Base-by-base conservation (phyloP, 2,329 filamentous ascomycete species). In the Magnaporthiopsis incrustans region DNA sequence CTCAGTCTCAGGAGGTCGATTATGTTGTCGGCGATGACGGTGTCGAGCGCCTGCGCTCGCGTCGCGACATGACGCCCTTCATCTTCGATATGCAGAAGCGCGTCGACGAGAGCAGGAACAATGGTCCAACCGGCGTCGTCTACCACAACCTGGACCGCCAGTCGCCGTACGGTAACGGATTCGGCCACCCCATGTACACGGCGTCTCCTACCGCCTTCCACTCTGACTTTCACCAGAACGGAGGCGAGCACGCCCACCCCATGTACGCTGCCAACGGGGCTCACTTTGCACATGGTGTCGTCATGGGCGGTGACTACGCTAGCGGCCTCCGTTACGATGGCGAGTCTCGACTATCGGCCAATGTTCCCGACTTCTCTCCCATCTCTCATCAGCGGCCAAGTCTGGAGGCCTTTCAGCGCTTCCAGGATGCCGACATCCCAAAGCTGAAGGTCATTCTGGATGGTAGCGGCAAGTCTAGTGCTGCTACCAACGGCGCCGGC, bases 61-160 rank as follows among this genome's bases (percentile, higher is more conserved):
- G 85, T 32, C 83, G 91, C 26, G 87, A 85, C 32, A 97, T 92
- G 91, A 82, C 89, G 68, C 85, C 88, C 68, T 98, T 91, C 81
- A 84, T 97, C 26, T 77, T 96, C 65, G 83, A 85, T 2, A 81
- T 87, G 71, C 83, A 87, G 15, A 85, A 91, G 67, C 88, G 94
- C 67, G 86, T 92, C 69, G 81, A 86, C 57, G 82, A 85, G 26
- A 91, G 90, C 56, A 90, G 89, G 72, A 90, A 89, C 70, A 84
- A 89, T 25, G 92, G 92, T 4, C 84, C 83, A 35, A 73, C 74
- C 58, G 78, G 75, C 57, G 75, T 71, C 66, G 72, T 70, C 63
- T 71, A 73, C 59, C 70, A 69, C 65, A 68, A 68, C 59, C 61
- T 66, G 56, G 69, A 70, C 65, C 70, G 65, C 33, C 65, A 67